Evolutionary conservation across 2,329 filamentous ascomycete genomes (phyloP), one percentile per base, ranked within the genome.

Genomic region (Monilinia aucupariae): DNA sequence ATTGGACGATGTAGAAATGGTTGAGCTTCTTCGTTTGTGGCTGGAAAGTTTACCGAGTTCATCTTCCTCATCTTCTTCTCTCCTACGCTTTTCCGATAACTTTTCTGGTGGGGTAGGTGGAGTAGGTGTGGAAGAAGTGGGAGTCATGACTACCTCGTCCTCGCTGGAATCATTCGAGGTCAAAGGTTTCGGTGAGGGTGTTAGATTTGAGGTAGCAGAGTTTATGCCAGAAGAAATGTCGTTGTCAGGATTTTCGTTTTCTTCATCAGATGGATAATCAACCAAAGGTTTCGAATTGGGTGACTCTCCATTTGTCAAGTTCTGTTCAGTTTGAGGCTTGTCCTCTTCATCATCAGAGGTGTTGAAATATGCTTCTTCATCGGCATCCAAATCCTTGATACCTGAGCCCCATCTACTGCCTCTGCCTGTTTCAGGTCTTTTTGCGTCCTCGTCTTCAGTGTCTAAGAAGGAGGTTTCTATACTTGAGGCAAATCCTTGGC

Each of bases 281-380:
- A 99, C 94, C 27, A 97, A 78, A 1, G 89, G 89, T 72, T 88
- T 91, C 58, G 83, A 76, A 10, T 83, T 76, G 0, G 86, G 80
- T 25, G 85, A 84, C 17, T 82, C 81, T 30, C 86, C 90, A 68
- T 92, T 92, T 8, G 80, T 75, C 13, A 80, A 68, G 61, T 71
- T 74, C 51, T 67, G 71, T 68, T 69, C 75, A 68, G 60, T 69
- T 68, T 63, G 77, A 15, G n/a, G 27, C 48, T 54, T 70, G 66
- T 86, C 79, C 15, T 91, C 90, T 64, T 92, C 89, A 53, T 94
- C 90, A 69, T 97, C 92, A 0, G 90, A 91, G 0, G 84, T 85
- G 71, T 96, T 93, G 82, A 96, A 97, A 75, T 97, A 99, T 50
- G 93, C 91, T 71, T 97, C 93, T 74, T 97, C 91, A 13, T 88